Evolutionary conservation across 2,329 filamentous ascomycete genomes (phyloP).

Genomic region (Colletotrichum plurivorum): DNA sequence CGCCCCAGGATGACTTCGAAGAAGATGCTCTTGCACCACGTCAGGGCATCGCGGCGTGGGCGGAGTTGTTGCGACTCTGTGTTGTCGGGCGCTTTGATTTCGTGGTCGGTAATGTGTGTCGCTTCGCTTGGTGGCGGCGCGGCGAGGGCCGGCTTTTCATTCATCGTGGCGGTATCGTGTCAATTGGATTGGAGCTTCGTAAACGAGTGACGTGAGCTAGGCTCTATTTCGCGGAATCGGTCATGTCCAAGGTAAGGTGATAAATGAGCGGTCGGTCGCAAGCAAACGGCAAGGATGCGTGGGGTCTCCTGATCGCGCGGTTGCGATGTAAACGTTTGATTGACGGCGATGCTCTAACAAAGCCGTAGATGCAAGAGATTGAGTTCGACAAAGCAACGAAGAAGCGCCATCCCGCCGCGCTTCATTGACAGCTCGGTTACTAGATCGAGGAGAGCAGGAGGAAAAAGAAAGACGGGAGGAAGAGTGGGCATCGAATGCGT

Average conservation of each 20-base stretch:
- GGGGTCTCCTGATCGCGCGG: background rate
- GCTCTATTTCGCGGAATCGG: background rate
- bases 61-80: background rate
- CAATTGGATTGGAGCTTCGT: background rate
- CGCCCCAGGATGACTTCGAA: slow-evolving; percentile 71
- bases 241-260: background rate
- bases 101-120: background rate
- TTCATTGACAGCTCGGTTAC: background rate
- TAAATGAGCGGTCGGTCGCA: slow-evolving; percentile 21
- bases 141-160: slow-evolving; percentile 2
- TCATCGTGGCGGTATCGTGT: slow-evolving; percentile 12
- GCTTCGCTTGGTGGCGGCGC: slow-evolving; percentile 4
- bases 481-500: slow-evolving; percentile 35
- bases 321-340: slow-evolving; percentile 1
- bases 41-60: slow-evolving; percentile 19
- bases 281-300: background rate
- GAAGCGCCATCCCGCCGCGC: slow-evolving; percentile 19
- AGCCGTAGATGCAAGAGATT: background rate
- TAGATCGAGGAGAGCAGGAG: slow-evolving; percentile 10
- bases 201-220: slow-evolving; percentile 24
- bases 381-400: slow-evolving; percentile 2
- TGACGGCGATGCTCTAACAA: slow-evolving; percentile 9
- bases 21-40: slow-evolving; percentile 51
- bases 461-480: background rate
- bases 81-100: too few relatives aligned